Evolutionary conservation across 2,329 filamentous ascomycete genomes (phyloP).

Genomic region (Talaromyces pinophilus): DNA sequence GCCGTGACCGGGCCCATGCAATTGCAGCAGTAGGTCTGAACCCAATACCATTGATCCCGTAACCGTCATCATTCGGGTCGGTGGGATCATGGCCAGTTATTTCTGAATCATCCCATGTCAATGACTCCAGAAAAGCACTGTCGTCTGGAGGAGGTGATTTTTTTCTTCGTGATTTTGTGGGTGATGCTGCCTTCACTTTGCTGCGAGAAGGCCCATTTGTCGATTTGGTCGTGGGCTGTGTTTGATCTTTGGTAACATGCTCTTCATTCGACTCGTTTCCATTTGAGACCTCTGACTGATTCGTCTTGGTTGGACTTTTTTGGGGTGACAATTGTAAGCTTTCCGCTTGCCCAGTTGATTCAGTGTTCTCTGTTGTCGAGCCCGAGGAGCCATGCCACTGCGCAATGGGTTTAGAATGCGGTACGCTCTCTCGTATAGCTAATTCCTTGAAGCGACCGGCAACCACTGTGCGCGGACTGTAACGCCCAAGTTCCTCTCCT

Average conservation of each 20-base stretch:
- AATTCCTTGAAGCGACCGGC: conserved; percentile 44
- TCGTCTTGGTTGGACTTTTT: background rate
- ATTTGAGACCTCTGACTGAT: background rate
- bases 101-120: conserved; percentile 61
- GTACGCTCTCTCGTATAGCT: conserved; percentile 36
- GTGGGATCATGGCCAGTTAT: conserved; percentile 62
- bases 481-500: conserved; percentile 36
- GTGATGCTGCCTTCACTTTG: conserved; percentile 26
- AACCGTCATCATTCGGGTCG: conserved; percentile 62
- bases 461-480: conserved; percentile 44
- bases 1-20: conserved; percentile 58
- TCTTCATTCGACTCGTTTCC: background rate
- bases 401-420: conserved; percentile 1
- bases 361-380: background rate
- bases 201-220: conserved; percentile 27
- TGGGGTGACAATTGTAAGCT: background rate
- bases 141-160: conserved; percentile 38
- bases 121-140: conserved; percentile 27
- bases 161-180: conserved; percentile 31
- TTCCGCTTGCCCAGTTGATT: conserved; percentile 15
- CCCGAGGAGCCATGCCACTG: conserved; percentile 11
- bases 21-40: conserved; percentile 63
- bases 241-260: background rate
- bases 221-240: background rate
- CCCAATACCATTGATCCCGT: conserved; percentile 64